Evolutionary conservation across 2,329 filamentous ascomycete species (phyloP), one percentile per base, ranked within the genome.

Genomic region (Seiridium cupressi): DNA sequence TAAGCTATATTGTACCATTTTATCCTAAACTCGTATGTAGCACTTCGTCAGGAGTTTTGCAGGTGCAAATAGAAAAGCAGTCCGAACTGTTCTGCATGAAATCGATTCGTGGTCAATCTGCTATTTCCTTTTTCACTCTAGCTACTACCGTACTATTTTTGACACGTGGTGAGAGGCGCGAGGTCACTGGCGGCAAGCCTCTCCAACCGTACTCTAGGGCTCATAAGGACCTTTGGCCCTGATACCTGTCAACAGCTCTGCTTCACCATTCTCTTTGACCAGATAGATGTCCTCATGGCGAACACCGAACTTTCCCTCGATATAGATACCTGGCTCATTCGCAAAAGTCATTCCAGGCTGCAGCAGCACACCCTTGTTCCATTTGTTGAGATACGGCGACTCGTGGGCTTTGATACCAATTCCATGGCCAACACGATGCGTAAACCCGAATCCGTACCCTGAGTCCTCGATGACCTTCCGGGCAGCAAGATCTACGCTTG

Each of bases 381-480:
- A 86, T 66, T 87, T 85, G 68, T 89, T 87, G 38, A 89, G 72
- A 64, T 88, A 89, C 0, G 85, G 86, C 36, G 83, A 85, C 67
- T 89, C 86, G 63, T 88, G 86, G 1, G 85, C 85, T 72, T 89
- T 88, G 68, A 89, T 87, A 0, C 86, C 86, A 53, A 89, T 87
- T 1, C 86, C 83, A 65, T 89, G 86, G 1, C 86, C 86, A 1
- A 89, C 74, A 1, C 86, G 79, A 64, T 89, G 86, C 1, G 85
- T 88, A 63, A 89, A 89, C 0, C 77, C 78, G 26, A 79, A 73
- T 0, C 82, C 84, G 61, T 88, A 88, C 0, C 85, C 85, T 0
- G 84, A 85, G 9, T 79, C 70, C 10, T 81, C 77, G 55, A 89
- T 88, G 26, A 88, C 76, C 0, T 73, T 72, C 1, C 85, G 77